Percentiles rank a stretch among this genome's conserved stretches.
Conservation (phyloP, 768 basidiomycete species). For the Mycena indigotica region DNA sequence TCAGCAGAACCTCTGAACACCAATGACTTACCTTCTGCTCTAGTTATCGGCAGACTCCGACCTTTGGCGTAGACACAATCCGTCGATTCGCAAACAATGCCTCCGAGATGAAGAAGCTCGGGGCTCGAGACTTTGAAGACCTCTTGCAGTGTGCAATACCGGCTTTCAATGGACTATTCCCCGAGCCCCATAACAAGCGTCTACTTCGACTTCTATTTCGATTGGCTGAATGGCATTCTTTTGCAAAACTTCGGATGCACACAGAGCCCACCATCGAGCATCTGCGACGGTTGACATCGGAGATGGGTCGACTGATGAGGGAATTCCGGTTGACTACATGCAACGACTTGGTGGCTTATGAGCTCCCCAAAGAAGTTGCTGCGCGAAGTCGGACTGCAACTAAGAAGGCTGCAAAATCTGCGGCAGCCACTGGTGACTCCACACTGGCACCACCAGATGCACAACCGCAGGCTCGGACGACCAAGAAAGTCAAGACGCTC, state of each 20-base stretch:
- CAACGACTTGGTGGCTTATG: conserved; percentile 25
- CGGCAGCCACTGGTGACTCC: neutral
- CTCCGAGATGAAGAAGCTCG: conserved; percentile 14
- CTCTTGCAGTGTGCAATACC: conserved; percentile 35
- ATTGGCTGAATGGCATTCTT: conserved; percentile 37
- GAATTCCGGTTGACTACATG: conserved; percentile 30
- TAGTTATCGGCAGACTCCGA: conserved; percentile 17
- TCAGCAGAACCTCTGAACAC: too few relatives aligned
- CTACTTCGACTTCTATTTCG: conserved; percentile 32
- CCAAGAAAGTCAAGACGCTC: conserved; percentile 19
- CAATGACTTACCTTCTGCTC: too few relatives aligned
- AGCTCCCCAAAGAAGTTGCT: conserved; percentile 31
- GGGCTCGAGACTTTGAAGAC: conserved; percentile 10
- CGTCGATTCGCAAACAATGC: conserved; percentile 15
- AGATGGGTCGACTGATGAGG: conserved; percentile 30
- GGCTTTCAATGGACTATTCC: conserved; percentile 35
- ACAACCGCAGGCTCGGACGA: neutral
- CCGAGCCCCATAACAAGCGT: conserved; percentile 21
- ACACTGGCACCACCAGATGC: too few relatives aligned
- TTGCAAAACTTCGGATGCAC: conserved; percentile 41
- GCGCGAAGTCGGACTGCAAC: conserved; percentile 16
- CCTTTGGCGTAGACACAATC: conserved; percentile 19
- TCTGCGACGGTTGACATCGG: conserved; percentile 23
- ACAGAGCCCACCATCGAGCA: conserved; percentile 31
- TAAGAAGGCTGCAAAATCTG: neutral